Base-by-base conservation (phyloP, 495 filamentous ascomycete genomes). In the Apodospora peruviana region DNA sequence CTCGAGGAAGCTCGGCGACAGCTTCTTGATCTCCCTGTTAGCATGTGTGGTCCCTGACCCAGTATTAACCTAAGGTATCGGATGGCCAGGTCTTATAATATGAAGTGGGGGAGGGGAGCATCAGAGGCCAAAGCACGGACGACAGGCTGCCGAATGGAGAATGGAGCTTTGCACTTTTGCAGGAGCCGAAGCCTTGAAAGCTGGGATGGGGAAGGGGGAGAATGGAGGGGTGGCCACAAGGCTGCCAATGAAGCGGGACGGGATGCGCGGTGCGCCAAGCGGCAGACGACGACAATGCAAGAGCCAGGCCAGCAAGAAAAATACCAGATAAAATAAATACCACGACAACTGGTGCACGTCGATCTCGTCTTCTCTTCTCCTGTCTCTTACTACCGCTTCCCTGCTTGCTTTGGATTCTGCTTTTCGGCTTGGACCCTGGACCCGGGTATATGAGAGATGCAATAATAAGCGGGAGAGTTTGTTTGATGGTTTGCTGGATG, bases 1-100 rank as follows among this genome's bases (percentile, higher is more conserved):
- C 58, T 59, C 53, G 54, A 61, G 53, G 57, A 58, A 58, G 55
- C 65, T 60, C 52, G 58, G 55, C 59, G 52, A 52, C 61, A 66
- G 65, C 62, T 68, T 59, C 50, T 59, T 47, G 50, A 32, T 47
- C 40, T 50, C 51, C 32, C 50, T 52, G 46, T 68, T 58, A 68
- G 62, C 65, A 68, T 68, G 58, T 60, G 62, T 56, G 21, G 34
- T 43, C 25, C 11, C 27, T 47, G 35, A 18, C 17, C 25, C 25
- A 19, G 42, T n/a, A n/a, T 29, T 12, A 29, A 41, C 18, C 12
- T 40, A 35, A 32, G 46, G 47, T 17, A 43, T 43, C 40, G 36
- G 36, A 32, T 5, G 27, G 27, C 7, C 12, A 12, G 27, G 7
- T 32, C 5, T 7, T 32, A 7, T 12, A 32, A 32, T 38, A 7